Conservation (phyloP, 2,329 filamentous ascomycete genomes). For the Bipolaris cookei region DNA sequence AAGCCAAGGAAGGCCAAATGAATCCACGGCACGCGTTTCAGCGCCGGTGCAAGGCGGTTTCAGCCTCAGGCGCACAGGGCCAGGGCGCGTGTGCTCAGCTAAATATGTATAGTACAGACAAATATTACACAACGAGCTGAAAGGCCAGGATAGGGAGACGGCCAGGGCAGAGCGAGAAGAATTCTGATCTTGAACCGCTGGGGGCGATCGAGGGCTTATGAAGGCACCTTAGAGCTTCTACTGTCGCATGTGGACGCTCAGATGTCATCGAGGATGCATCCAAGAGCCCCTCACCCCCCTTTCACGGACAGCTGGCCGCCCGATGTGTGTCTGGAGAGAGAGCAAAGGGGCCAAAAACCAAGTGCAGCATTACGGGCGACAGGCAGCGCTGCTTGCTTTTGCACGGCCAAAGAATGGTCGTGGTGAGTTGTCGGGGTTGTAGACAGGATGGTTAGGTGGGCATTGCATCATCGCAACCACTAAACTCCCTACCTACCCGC, state of each 20-base stretch:
- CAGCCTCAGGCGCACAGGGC: conserved; percentile 26
- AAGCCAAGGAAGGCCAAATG: conserved; percentile 29
- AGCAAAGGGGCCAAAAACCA: conserved; percentile 1
- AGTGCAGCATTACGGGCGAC: not conserved
- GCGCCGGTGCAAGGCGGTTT: conserved; percentile 37
- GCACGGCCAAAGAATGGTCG: not conserved
- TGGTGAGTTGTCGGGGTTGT: not conserved
- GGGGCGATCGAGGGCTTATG: not conserved
- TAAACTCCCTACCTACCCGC: not conserved
- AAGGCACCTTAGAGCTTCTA: not conserved
- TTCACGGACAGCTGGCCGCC: conserved; percentile 7
- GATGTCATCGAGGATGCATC: conserved; percentile 1
- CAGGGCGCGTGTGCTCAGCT: not conserved
- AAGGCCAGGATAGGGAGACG: not conserved
- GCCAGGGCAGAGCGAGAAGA: not conserved
- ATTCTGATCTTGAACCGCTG: conserved; percentile 1
- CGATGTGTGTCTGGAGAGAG: not conserved
- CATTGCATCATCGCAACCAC: not conserved
- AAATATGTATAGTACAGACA: not conserved
- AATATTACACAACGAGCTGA: too few relatives aligned
- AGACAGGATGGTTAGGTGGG: not conserved
- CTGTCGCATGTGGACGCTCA: not conserved
- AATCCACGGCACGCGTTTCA: conserved; percentile 44
- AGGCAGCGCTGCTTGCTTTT: not conserved
- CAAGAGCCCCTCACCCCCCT: conserved; percentile 6